These are phyloP conservation scores for Arabis alpina DNA, from an alignment of 345 rosid species.

Conservation along the genomic window DNA sequence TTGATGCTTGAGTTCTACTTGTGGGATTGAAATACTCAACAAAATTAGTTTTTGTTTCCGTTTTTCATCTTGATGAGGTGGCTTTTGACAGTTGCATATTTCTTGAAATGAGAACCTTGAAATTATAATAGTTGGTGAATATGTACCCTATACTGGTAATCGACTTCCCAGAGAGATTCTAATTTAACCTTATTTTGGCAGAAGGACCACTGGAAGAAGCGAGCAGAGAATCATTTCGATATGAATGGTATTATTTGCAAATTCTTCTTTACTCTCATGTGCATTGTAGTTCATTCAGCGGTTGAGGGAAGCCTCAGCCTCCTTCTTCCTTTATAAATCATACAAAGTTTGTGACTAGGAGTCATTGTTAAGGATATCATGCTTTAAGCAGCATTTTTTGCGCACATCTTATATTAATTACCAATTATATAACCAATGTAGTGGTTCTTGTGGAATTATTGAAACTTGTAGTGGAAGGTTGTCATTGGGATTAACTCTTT, in stretches of 20 bases:
- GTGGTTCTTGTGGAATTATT: constrained; percentile 17
- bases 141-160: constrained; percentile 9
- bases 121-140: constrained; percentile 15
- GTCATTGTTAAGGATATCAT: constrained; percentile 5
- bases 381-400: constrained; percentile 4
- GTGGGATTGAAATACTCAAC: constrained; percentile 11
- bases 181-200: constrained; percentile 47
- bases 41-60: not conserved
- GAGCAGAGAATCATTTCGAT: constrained; percentile 76
- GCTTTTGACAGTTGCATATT: constrained; percentile 21
- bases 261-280: constrained; percentile 30
- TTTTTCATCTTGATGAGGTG: constrained; percentile 25
- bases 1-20: constrained; percentile 24
- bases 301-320: constrained; percentile 15
- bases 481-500: constrained; percentile 10
- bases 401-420: constrained; percentile 7
- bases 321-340: constrained; percentile 16
- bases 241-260: constrained; percentile 75
- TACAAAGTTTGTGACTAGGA: constrained; percentile 14
- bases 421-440: constrained; percentile 7
- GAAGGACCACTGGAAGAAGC: constrained; percentile 80
- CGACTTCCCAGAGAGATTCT: constrained; percentile 21
- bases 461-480: constrained; percentile 22
- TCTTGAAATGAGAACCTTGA: constrained; percentile 19
- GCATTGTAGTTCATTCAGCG: constrained; percentile 27